Evolutionary conservation across 2,329 filamentous ascomycete genomes (phyloP).

Genomic region (Phialophora macrospora): DNA sequence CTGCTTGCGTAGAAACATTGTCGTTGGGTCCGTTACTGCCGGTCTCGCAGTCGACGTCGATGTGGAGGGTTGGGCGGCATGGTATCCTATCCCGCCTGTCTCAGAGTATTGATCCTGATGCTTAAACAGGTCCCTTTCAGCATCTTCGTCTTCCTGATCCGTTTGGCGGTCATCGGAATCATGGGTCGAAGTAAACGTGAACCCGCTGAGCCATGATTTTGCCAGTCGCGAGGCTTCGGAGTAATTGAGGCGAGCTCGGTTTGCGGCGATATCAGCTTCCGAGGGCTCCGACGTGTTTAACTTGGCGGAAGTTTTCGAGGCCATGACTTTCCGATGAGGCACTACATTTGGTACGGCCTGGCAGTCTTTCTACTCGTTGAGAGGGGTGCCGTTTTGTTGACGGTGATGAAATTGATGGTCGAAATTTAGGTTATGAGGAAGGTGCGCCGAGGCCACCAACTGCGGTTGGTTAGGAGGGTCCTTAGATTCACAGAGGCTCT

Average conservation of each 20-base stretch:
- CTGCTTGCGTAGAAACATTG: slow-evolving; percentile 31
- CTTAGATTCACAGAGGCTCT: neutral
- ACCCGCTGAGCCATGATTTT: slow-evolving; percentile 30
- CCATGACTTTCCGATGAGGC: neutral
- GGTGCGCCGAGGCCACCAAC: neutral
- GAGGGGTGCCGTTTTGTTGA: neutral
- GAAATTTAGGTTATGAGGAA: neutral
- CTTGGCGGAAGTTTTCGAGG: neutral
- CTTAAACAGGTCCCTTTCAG: slow-evolving; percentile 12
- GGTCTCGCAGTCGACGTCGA: neutral
- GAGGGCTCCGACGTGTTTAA: neutral
- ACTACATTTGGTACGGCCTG: neutral
- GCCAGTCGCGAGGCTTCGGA: slow-evolving; percentile 31
- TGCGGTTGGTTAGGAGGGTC: neutral
- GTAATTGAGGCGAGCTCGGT: slow-evolving; percentile 30
- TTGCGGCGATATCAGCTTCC: slow-evolving; percentile 30
- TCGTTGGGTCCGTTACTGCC: slow-evolving; percentile 19
- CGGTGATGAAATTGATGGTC: slow-evolving; percentile 4
- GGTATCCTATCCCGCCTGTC: slow-evolving; percentile 27
- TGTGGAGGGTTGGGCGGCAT: neutral
- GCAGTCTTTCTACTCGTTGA: neutral
- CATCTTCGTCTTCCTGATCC: slow-evolving; percentile 7
- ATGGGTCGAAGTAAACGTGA: slow-evolving; percentile 1
- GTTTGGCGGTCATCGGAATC: neutral
- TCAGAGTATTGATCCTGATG: slow-evolving; percentile 26